Conservation (phyloP, 2,329 filamentous ascomycete species). For the Phaeoacremonium minimum region DNA sequence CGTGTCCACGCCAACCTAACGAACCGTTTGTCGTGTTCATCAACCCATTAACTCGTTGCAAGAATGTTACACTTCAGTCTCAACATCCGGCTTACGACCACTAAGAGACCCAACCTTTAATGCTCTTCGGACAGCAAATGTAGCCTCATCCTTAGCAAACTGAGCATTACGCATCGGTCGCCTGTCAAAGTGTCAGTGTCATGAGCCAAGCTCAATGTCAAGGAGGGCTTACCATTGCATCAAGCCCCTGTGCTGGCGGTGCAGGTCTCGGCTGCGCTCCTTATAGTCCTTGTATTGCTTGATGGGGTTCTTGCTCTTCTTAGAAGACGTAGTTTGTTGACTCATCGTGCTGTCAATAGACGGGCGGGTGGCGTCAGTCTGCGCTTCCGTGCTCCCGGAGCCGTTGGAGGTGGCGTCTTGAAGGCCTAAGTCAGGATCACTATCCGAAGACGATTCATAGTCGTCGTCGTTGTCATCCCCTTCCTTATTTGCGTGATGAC, state of each 20-base stretch:
- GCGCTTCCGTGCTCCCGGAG: background rate
- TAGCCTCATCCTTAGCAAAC: conserved; percentile 85
- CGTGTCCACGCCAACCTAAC: too few relatives aligned
- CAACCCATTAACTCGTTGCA: too few relatives aligned
- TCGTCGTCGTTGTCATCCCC: conserved; percentile 31
- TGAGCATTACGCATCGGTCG: conserved; percentile 78
- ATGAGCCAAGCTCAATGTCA: background rate
- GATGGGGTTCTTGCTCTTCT: conserved; percentile 52
- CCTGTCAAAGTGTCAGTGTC: conserved; percentile 15
- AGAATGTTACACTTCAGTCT: conserved; percentile 71
- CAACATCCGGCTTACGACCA: conserved; percentile 81
- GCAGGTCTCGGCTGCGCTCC: conserved; percentile 66
- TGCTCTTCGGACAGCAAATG: conserved; percentile 71
- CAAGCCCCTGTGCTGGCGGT: conserved; percentile 80
- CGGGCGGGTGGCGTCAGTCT: conserved; percentile 5
- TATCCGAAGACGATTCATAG: conserved; percentile 26
- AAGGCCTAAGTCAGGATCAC: conserved; percentile 52
- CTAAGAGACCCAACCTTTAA: conserved; percentile 73
- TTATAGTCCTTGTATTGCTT: conserved; percentile 60
- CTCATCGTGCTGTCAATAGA: conserved; percentile 21
- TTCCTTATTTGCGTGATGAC: conserved; percentile 14
- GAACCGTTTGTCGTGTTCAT: too few relatives aligned
- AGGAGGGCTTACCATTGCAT: conserved; percentile 71
- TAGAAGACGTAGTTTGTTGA: conserved; percentile 23
- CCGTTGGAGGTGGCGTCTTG: conserved; percentile 43